Conservation (phyloP, 768 basidiomycete species). For the Rhodotorula paludigena region DNA sequence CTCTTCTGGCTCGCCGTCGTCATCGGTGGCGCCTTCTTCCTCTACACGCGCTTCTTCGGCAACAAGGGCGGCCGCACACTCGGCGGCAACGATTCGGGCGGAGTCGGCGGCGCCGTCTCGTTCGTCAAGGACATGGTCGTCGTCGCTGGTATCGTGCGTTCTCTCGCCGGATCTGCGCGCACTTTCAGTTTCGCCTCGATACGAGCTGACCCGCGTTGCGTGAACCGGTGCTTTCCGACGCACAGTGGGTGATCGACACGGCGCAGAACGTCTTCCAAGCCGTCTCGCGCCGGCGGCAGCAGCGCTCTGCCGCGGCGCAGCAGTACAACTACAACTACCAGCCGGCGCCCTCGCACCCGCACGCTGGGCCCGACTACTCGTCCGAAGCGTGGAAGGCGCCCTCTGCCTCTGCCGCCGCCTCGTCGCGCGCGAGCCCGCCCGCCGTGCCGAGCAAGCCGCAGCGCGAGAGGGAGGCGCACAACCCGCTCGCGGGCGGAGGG, state of each 20-base stretch:
- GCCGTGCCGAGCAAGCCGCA: neutral
- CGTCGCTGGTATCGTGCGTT: slow-evolving; percentile 23
- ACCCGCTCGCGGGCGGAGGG: slow-evolving; percentile 20
- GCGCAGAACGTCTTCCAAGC: slow-evolving; percentile 16
- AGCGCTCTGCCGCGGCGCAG: neutral
- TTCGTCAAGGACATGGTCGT: slow-evolving; percentile 31
- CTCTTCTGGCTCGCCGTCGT: slow-evolving; percentile 22
- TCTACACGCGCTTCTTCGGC: slow-evolving; percentile 22
- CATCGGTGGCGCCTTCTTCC: slow-evolving; percentile 3
- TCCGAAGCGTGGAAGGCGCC: slow-evolving; percentile 23
- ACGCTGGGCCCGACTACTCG: slow-evolving; percentile 18
- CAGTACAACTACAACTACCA: slow-evolving; percentile 16
- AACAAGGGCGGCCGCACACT: slow-evolving; percentile 1
- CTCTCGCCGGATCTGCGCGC: neutral
- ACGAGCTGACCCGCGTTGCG: neutral
- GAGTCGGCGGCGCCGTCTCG: slow-evolving; percentile 4
- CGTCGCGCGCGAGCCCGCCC: slow-evolving; percentile 1
- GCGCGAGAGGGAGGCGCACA: slow-evolving; percentile 7
- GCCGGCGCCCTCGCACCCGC: neutral
- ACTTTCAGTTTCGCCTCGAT: neutral
- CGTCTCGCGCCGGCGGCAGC: slow-evolving; percentile 5
- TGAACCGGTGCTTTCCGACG: too few relatives aligned
- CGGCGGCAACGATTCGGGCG: neutral
- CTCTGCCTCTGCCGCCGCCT: neutral
- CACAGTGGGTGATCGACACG: slow-evolving; percentile 23